Base-by-base conservation (phyloP, 73 alveolate species). In the Diophrys sp. region DNA sequence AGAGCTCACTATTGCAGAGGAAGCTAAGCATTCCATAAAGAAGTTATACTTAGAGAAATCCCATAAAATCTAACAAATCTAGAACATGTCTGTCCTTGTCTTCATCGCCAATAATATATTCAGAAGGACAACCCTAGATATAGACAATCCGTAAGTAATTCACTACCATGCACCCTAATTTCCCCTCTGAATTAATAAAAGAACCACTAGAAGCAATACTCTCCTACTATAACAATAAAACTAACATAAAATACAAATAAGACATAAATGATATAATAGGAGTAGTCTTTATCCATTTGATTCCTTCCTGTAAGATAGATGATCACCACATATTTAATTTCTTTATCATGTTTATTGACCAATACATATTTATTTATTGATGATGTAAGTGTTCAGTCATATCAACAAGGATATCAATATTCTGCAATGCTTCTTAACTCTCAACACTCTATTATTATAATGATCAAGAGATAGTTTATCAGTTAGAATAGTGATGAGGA, bases 221-320 rank as follows among this genome's bases (percentile, higher is more conserved):
- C 31, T 88, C 97, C 23, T 77, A 44, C 56, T 91, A 75, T 80
- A 83, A 94, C 70, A 84, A 83, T 70, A 67, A 62, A 0, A 79
- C 82, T 70, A 73, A 80, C 69, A 75, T 91, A n/a, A 68, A 33
- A 69, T 91, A 91, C 88, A 91, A 91, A 57, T 95, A 91, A 84
- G 95, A 94, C 0, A 72, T 91, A 54, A 91, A 91, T 71, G 97
- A 91, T 77, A 77, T 91, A 54, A 74, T 82, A 67, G 93, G 93
- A 2, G n/a, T n/a, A n/a, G 85, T 91, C 1, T 75, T 91, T 74
- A 33, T 90, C 24, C 77, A 87, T 81, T 67, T 84, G 76, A 74
- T 66, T 57, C 74, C 33, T 1, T 29, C n/a, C 54, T 29, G 33
- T 75, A 33, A 79, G 78, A 76, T 89, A 33, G 85, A 84, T 73